Percentiles rank a stretch among this genome's conserved stretches.
phyloP scores from a whole-genome alignment of 176 grass and related monocot species.

The Cenchrus fungigraminus region DNA sequence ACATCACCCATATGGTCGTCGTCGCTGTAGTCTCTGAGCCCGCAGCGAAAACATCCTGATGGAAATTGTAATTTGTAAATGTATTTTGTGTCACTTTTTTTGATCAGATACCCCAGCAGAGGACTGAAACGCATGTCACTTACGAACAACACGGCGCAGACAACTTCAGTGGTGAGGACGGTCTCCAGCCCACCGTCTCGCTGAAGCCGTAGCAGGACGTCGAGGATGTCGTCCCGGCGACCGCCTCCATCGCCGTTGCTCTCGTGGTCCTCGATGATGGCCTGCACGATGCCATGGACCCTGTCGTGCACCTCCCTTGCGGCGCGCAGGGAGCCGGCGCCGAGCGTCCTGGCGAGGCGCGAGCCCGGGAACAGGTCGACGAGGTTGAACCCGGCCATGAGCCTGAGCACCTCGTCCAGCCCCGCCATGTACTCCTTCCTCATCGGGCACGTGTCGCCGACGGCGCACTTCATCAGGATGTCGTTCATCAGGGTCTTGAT shows the following conservation, averaged over 20 bases:
- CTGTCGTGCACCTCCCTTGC: conserved; percentile 14
- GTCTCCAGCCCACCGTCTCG: conserved; percentile 6
- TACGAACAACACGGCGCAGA: conserved; percentile 19
- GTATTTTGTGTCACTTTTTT: not conserved
- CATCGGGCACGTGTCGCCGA: conserved; percentile 31
- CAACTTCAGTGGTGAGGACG: conserved; percentile 6
- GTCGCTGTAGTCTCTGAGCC: conserved; percentile 44
- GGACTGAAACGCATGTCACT: not conserved
- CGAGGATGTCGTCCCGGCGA: conserved; percentile 4
- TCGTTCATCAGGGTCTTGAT: conserved; percentile 34
- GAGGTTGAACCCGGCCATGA: conserved; percentile 47
- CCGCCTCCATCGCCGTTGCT: not conserved
- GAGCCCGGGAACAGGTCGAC: conserved; percentile 41
- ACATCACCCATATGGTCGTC: conserved; percentile 56
- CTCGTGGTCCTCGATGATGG: conserved; percentile 21
- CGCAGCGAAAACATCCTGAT: conserved; percentile 50
- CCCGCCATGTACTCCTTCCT: conserved; percentile 25
- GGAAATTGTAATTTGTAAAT: not conserved
- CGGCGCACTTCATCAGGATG: conserved; percentile 16
- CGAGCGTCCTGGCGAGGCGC: conserved; percentile 5
- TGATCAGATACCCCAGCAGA: not conserved
- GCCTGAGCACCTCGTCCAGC: conserved; percentile 14
- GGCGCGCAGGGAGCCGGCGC: not conserved
- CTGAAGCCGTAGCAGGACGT: conserved; percentile 28
- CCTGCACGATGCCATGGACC: conserved; percentile 13